Evolutionary conservation across 805 yeast genomes (phyloP).

Genomic region (Wickerhamiella australiensis): DNA sequence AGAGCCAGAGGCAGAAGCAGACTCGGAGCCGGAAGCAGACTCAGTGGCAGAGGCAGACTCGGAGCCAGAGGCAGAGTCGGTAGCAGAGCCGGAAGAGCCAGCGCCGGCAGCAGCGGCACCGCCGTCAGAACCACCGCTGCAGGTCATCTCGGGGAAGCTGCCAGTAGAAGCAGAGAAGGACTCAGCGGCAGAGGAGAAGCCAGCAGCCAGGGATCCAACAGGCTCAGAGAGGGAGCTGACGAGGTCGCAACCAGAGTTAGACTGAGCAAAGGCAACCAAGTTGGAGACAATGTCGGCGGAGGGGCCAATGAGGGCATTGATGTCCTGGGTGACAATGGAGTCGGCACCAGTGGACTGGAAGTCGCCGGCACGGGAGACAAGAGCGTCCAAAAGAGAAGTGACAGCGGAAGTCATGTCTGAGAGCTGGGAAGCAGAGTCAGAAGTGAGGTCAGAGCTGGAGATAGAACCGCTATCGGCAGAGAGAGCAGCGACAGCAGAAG

Average conservation of each 20-base stretch:
- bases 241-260: constrained; percentile 16
- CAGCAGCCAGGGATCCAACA: constrained; percentile 12
- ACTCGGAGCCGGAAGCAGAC: constrained; percentile 3
- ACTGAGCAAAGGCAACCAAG: constrained; percentile 16
- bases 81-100: constrained; percentile 9
- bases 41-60: constrained; percentile 11
- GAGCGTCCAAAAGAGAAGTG: constrained; percentile 18
- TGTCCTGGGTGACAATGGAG: constrained; percentile 20
- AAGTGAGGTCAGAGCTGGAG: constrained; percentile 12
- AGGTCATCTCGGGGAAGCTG: constrained; percentile 10
- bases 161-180: constrained; percentile 17
- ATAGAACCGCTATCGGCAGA: constrained; percentile 4
- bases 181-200: constrained; percentile 15
- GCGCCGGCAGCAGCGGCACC: constrained; percentile 14
- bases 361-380: constrained; percentile 21
- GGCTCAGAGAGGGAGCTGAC: constrained; percentile 10
- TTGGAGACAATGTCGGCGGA: constrained; percentile 18
- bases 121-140: constrained; percentile 14
- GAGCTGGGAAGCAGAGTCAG: constrained; percentile 11
- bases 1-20: constrained; percentile 16
- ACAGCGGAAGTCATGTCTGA: constrained; percentile 16
- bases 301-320: constrained; percentile 18
- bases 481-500: constrained; percentile 7
- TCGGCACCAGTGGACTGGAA: constrained; percentile 19
- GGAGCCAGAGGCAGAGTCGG: constrained; percentile 15